Conservation (phyloP, 2,329 filamentous ascomycete species). For the Pseudogymnoascus sp. region DNA sequence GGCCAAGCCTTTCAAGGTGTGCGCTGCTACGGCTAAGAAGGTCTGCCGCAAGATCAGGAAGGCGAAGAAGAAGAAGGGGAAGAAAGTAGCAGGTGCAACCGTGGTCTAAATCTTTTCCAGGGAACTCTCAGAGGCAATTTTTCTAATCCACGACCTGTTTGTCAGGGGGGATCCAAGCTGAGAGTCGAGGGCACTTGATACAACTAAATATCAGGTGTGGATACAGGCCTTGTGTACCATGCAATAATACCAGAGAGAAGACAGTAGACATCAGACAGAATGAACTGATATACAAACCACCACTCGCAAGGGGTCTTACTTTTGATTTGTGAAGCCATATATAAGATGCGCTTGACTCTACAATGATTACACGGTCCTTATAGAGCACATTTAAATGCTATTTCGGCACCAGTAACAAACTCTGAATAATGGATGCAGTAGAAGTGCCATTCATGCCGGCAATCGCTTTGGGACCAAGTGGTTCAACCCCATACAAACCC, state of each 20-base stretch:
- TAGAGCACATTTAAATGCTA: background rate
- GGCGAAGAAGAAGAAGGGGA: background rate
- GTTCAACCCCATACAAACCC: background rate
- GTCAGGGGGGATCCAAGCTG: background rate
- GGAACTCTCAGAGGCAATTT: background rate
- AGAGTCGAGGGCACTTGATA: background rate
- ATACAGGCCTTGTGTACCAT: background rate
- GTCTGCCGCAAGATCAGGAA: background rate
- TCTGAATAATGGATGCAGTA: background rate
- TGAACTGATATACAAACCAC: conserved; percentile 1
- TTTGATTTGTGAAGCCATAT: background rate
- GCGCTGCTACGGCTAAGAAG: background rate
- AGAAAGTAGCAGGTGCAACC: background rate
- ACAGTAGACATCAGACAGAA: background rate
- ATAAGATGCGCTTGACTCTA: background rate
- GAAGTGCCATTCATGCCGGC: background rate
- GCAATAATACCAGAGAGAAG: background rate
- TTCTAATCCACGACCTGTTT: background rate
- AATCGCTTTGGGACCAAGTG: background rate
- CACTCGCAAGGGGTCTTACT: background rate
- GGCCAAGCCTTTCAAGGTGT: background rate
- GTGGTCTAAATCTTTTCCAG: background rate
- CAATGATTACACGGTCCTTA: background rate
- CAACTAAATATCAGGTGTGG: background rate
- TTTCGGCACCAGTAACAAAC: background rate